Evolutionary conservation across 129 eudicot genomes (phyloP), one percentile per base, ranked within the genome.

Genomic region (Dittrichia graveolens): DNA sequence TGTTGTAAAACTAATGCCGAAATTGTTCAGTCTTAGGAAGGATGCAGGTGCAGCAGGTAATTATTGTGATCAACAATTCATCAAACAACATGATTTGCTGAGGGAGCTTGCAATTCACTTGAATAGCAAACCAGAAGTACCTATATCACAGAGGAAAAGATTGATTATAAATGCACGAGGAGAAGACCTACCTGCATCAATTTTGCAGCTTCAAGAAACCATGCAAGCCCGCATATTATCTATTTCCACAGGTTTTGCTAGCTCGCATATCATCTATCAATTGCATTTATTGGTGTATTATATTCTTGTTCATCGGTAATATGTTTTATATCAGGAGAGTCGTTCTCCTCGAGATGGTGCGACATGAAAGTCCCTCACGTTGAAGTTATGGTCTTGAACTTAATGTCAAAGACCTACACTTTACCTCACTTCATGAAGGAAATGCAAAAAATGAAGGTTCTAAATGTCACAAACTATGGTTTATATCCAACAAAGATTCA

Each of bases 21-120:
- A 47, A 47, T 9, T 75, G 38, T 64, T 13, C 53, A 55, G 70
- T 42, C 37, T 72, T 76, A 65, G 42, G 62, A 53, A 65, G 38
- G 78, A 73, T 49, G 7, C 62, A 40, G 4, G 50, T 6, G 61
- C 61, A 18, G 38, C 11, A 13, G 40, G 16, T 11, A 73, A 73
- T 52, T 75, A 71, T 42, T 81, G 81, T 13, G 64, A 81, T 14
- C 84, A 74, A 10, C 78, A 76, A 24, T 85, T 54, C 45, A 73
- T 76, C 11, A 76, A 64, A 3, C 85, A 79, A 18, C 90, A 85
- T 40, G 87, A 79, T 73, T 64, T 85, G 71, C 73, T 79, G 53
- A 85, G 90, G 74, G 83, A 85, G 67, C 75, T 85, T 56, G 83
- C 85, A 8, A 82, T 82, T 50, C 58, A 73, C 71, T 70, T 66